Conservation (phyloP, 2,329 filamentous ascomycete genomes). For the Pseudogymnoascus sp. region DNA sequence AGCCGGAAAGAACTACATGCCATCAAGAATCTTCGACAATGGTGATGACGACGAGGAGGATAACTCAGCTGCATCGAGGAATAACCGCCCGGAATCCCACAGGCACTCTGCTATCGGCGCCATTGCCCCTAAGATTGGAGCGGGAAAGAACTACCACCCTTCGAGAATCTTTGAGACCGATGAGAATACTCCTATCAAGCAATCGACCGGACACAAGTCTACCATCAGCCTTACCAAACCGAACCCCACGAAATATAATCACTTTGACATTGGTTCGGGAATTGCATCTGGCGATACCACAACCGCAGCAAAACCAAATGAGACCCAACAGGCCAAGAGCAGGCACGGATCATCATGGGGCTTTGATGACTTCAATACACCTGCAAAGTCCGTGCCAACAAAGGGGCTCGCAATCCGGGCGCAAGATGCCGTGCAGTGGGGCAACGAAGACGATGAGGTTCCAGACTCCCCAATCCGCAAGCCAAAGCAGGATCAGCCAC, state of each 20-base stretch:
- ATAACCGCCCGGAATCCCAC: constrained; percentile 13
- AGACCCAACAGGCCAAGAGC: constrained; percentile 32
- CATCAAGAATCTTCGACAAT: constrained; percentile 58
- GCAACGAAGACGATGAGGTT: constrained; percentile 60
- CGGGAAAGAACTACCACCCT: constrained; percentile 55
- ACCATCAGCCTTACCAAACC: constrained; percentile 48
- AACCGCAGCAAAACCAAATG: constrained; percentile 28
- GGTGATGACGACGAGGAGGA: constrained; percentile 37
- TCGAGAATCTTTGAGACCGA: constrained; percentile 59
- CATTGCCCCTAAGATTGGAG: constrained; percentile 47
- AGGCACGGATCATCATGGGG: constrained; percentile 75
- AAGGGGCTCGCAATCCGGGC: constrained; percentile 48
- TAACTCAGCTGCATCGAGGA: constrained; percentile 5
- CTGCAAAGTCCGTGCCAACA: constrained; percentile 60
- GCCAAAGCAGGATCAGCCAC: constrained; percentile 57
- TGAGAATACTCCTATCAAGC: constrained; percentile 39
- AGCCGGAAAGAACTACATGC: constrained; percentile 56
- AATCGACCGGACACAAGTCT: constrained; percentile 37
- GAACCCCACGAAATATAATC: constrained; percentile 72
- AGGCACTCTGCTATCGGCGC: constrained; percentile 16
- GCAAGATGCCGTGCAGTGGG: constrained; percentile 74
- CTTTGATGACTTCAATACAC: constrained; percentile 83
- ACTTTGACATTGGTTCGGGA: constrained; percentile 76
- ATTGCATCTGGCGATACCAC: constrained; percentile 41
- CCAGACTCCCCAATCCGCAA: constrained; percentile 52